Percentiles rank a stretch among this genome's conserved stretches.
phyloP scores from a whole-genome alignment of 176 grass and related monocot species.

The Avena sativa region DNA sequence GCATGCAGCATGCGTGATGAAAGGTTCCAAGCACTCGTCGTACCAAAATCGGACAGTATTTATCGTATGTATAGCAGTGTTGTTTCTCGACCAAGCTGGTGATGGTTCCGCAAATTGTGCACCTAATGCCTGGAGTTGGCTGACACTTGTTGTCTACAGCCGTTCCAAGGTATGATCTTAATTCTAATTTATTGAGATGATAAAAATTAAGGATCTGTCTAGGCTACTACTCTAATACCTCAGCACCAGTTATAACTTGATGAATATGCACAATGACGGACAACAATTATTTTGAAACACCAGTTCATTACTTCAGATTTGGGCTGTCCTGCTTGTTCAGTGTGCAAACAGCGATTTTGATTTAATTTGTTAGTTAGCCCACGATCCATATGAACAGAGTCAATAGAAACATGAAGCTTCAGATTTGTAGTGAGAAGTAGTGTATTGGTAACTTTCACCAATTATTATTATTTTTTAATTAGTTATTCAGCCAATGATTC shows the following conservation, averaged over 20 bases:
- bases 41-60: no score
- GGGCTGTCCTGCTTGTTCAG: not conserved
- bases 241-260: not conserved
- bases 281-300: not conserved
- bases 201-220: not conserved
- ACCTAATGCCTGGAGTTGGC: constrained; percentile 77
- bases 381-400: not conserved
- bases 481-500: not conserved
- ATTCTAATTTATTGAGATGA: constrained; percentile 8
- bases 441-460: not conserved
- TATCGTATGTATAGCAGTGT: no score
- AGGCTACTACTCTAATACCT: not conserved
- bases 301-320: not conserved
- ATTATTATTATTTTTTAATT: not conserved
- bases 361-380: not conserved
- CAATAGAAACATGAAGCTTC: not conserved
- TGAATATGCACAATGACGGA: not conserved
- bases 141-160: constrained; percentile 78
- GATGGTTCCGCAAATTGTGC: constrained; percentile 61
- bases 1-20: no score
- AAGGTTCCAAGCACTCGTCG: no score
- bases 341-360: not conserved
- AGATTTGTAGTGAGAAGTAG: not conserved
- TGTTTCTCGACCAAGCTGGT: constrained; percentile 81
- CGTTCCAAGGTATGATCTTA: constrained; percentile 65